Evolutionary conservation across 1,284 basidiomycete species (phyloP).

Genomic region (Anthracocystis panici-leucophaei): DNA sequence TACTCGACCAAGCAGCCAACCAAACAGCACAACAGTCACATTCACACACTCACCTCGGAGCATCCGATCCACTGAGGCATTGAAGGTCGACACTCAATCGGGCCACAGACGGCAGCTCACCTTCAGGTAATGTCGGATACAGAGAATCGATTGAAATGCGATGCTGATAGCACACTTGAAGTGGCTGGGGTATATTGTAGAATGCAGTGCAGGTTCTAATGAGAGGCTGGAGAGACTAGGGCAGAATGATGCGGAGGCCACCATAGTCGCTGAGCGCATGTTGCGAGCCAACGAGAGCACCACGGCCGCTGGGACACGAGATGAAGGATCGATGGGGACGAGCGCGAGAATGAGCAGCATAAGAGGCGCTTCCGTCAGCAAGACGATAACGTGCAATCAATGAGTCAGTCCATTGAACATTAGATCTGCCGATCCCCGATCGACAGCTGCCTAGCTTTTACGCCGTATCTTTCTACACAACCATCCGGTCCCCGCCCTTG

Average conservation of each 20-base stretch:
- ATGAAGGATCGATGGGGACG: conserved; percentile 52
- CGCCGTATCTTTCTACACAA: too few relatives aligned
- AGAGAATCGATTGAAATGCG: not conserved
- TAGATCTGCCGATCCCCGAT: too few relatives aligned
- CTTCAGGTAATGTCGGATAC: too few relatives aligned
- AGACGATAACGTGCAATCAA: conserved; percentile 42
- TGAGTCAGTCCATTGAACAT: too few relatives aligned
- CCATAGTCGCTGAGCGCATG: conserved; percentile 45
- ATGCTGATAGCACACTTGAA: not conserved
- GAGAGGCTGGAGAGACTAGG: conserved; percentile 6
- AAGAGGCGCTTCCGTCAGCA: conserved; percentile 51
- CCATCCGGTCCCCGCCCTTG: too few relatives aligned
- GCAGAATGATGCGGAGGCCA: conserved; percentile 48
- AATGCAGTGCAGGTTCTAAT: not conserved
- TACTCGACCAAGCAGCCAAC: not conserved
- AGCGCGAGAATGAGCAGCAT: conserved; percentile 55
- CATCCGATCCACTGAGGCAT: too few relatives aligned
- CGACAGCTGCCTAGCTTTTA: too few relatives aligned
- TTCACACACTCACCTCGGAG: too few relatives aligned
- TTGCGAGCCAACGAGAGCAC: conserved; percentile 23
- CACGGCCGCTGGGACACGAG: conserved; percentile 48
- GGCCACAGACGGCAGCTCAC: too few relatives aligned
- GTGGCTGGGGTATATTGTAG: conserved; percentile 7
- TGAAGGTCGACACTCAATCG: too few relatives aligned
- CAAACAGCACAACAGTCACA: not conserved